Evolutionary conservation across 73 alveolate genomes (phyloP).

Genomic region (Paramecium biaurelia): DNA sequence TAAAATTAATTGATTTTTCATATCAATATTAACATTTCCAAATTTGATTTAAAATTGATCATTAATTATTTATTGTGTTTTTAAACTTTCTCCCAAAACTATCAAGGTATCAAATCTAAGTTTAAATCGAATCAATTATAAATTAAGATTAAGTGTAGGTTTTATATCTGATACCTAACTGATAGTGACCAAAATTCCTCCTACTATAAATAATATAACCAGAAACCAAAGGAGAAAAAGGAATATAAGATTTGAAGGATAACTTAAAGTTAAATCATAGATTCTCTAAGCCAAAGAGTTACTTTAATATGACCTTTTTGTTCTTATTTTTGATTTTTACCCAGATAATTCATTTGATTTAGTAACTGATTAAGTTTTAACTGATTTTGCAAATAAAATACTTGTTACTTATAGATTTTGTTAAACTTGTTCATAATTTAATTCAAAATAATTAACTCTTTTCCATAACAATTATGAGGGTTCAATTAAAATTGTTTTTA

Average conservation of each 20-base stretch:
- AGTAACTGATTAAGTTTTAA: not conserved
- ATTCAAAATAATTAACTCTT: slow-evolving; percentile 31
- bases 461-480: slow-evolving; percentile 35
- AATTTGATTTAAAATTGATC: not conserved
- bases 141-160: slow-evolving; percentile 11
- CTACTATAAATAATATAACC: not conserved
- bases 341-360: not conserved
- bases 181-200: slow-evolving; percentile 21
- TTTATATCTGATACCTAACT: slow-evolving; percentile 34
- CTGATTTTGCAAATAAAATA: not conserved
- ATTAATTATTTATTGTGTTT: not conserved
- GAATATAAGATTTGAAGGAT: not conserved
- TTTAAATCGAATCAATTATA: slow-evolving; percentile 37
- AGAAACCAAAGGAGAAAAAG: not conserved
- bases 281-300: slow-evolving; percentile 41
- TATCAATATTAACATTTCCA: not conserved
- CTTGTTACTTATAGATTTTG: not conserved
- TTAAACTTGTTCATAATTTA: not conserved
- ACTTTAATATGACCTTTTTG: slow-evolving; percentile 19
- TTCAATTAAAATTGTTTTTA: not conserved
- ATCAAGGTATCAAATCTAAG: slow-evolving; percentile 9
- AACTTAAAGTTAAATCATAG: not conserved
- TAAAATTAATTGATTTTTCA: not conserved
- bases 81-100: not conserved
- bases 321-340: not conserved